Evolutionary conservation across 805 yeast species (phyloP).

Genomic region (Wickerhamomyces tratensis): DNA sequence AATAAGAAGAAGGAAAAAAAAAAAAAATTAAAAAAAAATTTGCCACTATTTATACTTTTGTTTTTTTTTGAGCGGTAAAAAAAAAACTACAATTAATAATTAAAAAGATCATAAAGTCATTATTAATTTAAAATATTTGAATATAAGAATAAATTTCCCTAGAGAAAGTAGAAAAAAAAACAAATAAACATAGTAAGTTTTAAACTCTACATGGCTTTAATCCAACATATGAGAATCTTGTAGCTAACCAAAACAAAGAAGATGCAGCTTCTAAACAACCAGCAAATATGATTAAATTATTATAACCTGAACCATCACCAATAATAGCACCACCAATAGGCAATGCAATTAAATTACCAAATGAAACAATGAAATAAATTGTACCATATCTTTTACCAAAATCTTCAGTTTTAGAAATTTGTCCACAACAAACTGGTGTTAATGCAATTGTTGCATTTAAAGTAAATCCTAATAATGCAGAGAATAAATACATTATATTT

Average conservation of each 20-base stretch:
- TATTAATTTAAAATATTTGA: too few species aligned
- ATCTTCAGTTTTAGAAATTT: slow-evolving; percentile 37
- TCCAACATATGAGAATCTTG: slow-evolving; percentile 4
- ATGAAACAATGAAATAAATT: slow-evolving; percentile 43
- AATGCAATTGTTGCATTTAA: slow-evolving; percentile 42
- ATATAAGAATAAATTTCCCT: too few species aligned
- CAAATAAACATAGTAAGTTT: too few species aligned
- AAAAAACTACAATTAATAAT: too few species aligned
- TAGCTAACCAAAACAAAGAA: slow-evolving; percentile 5
- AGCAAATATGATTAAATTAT: slow-evolving; percentile 30
- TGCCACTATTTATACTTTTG: too few species aligned
- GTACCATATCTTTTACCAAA: slow-evolving; percentile 43
- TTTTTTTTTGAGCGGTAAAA: too few species aligned
- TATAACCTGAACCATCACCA: slow-evolving; percentile 23
- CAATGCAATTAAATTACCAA: slow-evolving; percentile 34
- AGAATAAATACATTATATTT: slow-evolving; percentile 28
- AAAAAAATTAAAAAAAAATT: too few species aligned
- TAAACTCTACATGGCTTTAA: too few species aligned
- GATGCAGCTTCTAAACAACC: slow-evolving; percentile 6
- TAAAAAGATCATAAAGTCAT: too few species aligned
- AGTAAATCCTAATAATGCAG: slow-evolving; percentile 37
- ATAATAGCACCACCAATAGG: slow-evolving; percentile 37
- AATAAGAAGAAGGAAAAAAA: too few species aligned
- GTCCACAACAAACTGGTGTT: slow-evolving; percentile 46
- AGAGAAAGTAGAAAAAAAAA: too few species aligned